Conservation (phyloP, 83 land plant genomes). For the Picea engelmannii region DNA sequence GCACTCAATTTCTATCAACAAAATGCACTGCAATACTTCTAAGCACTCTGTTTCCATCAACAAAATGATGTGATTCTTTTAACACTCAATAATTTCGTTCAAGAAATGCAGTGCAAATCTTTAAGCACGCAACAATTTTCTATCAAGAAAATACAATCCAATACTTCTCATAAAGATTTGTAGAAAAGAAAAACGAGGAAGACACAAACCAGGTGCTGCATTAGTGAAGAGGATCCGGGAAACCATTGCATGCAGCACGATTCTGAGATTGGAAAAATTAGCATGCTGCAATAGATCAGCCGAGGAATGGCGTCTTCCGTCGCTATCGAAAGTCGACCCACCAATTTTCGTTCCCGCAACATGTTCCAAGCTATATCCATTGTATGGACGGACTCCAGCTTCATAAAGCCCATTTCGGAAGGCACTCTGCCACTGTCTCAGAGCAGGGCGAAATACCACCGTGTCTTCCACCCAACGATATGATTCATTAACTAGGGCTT, state of each 20-base stretch:
- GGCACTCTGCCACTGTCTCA: slow-evolving; percentile 49
- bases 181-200: too few species aligned
- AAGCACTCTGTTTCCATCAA: too few species aligned
- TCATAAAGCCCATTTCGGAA: slow-evolving; percentile 45
- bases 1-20: too few species aligned
- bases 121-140: too few species aligned
- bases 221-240: slow-evolving; percentile 14
- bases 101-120: too few species aligned
- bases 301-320: slow-evolving; percentile 21
- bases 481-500: slow-evolving; percentile 48
- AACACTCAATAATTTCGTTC: too few species aligned
- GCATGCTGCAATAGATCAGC: slow-evolving; percentile 25
- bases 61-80: too few species aligned
- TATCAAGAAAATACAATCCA: too few species aligned
- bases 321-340: slow-evolving; percentile 3
- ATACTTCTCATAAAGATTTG: too few species aligned
- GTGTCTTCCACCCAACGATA: slow-evolving; percentile 58
- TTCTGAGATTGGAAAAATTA: slow-evolving; percentile 5
- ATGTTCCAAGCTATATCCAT: slow-evolving; percentile 31
- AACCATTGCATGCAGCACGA: slow-evolving; percentile 23
- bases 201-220: not conserved
- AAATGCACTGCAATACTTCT: too few species aligned
- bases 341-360: slow-evolving; percentile 24
- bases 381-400: slow-evolving; percentile 39
- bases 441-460: slow-evolving; percentile 45